phyloP scores from a whole-genome alignment of 345 rosid species.

The Salix exigua region DNA sequence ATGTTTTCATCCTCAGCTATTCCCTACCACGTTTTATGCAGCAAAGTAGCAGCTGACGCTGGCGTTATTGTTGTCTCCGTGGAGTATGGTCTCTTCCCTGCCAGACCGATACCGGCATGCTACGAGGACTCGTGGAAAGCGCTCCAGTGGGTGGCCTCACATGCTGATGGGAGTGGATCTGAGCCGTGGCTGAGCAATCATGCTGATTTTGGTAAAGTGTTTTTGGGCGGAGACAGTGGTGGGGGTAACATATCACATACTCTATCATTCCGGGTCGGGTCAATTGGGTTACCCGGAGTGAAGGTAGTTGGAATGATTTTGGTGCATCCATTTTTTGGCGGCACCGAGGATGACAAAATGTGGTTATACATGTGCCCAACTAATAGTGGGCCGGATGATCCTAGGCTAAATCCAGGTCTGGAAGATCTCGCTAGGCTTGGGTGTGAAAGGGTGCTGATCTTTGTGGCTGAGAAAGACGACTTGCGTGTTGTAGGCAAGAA shows the following conservation, averaged over 20 bases:
- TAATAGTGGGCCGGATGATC: neutral
- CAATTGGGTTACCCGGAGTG: constrained; percentile 19
- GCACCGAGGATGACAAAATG: constrained; percentile 36
- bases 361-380: constrained; percentile 36
- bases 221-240: constrained; percentile 37
- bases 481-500: neutral
- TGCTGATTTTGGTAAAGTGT: constrained; percentile 25
- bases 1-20: constrained; percentile 30
- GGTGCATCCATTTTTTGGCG: constrained; percentile 51
- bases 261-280: constrained; percentile 29
- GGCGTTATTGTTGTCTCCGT: constrained; percentile 31
- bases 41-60: constrained; percentile 24
- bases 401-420: neutral
- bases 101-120: constrained; percentile 39
- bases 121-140: constrained; percentile 48
- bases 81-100: constrained; percentile 42
- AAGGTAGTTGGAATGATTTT: constrained; percentile 32
- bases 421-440: neutral
- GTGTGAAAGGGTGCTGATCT: neutral
- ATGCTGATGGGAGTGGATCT: constrained; percentile 28
- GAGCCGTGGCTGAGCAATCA: constrained; percentile 38
- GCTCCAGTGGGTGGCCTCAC: constrained; percentile 44
- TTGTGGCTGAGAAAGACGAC: neutral
- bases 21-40: constrained; percentile 23
- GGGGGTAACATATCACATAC: constrained; percentile 41